Evolutionary conservation across 305 asterid species (phyloP), one percentile per base, ranked within the genome.

Genomic region (Fraxinus nigra): DNA sequence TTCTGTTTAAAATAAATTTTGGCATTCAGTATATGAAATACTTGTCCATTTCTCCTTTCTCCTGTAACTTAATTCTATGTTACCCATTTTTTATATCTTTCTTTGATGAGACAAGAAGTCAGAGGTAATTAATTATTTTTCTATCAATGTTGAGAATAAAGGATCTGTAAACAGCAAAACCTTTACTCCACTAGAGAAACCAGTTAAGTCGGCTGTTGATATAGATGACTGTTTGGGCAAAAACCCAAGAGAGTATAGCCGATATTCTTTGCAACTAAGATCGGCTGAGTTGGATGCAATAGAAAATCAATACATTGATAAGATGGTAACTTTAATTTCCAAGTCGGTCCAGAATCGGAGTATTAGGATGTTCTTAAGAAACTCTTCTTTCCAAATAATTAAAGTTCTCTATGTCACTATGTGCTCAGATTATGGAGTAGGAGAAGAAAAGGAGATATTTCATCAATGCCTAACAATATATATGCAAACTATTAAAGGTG

Each of bases 181-280:
- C 26, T 3, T 30, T 2, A 40, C 37, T 78, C 14, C 63, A 77
- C 18, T 16, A 34, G 24, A 46, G 79, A 54, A 78, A 46, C 38
- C 72, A 70, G 77, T 69, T 75, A 77, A 81, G 77, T 72, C 34
- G 37, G 72, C 48, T 37, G 79, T 34, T 67, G 78, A 65, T 51
- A 40, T 11, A 38, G 34, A 24, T 20, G n/a, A 78, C 10, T 72
- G 35, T 61, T 72, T 56, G 72, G 1, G 0, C 14, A 72, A 22
- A 78, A 54, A 72, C 16, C 82, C 75, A 56, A 56, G 24, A 30
- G 38, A 51, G 33, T 7, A 76, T 54, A 67, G 16, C 67, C 78
- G 37, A 76, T 77, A 67, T 37, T 70, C 22, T 30, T 77, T 63
- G 72, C 82, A 43, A 72, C 76, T 35, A 48, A 75, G 46, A 79